Evolutionary conservation across 257 asterid genomes (phyloP).

Genomic region (Nicotiana paniculata): DNA sequence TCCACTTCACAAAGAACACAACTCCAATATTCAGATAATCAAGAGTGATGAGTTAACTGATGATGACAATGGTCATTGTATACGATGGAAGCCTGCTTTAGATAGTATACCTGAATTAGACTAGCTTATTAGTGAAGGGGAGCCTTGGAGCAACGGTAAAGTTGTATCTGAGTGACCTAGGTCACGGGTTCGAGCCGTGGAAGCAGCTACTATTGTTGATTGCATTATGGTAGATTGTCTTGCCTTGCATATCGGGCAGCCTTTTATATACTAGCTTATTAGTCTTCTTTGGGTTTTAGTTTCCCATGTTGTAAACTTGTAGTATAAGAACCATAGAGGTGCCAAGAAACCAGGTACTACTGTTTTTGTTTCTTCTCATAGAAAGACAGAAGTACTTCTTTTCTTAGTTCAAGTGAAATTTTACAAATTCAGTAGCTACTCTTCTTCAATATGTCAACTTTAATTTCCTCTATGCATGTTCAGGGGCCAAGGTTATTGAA

Average conservation of each 20-base stretch:
- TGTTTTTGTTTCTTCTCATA: no score
- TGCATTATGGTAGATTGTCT: no score
- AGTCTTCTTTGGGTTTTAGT: not conserved
- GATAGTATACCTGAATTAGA: not conserved
- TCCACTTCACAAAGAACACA: conserved; percentile 22
- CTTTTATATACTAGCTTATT: no score
- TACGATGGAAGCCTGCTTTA: conserved; percentile 11
- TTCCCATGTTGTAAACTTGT: not conserved
- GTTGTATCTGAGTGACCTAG: no score
- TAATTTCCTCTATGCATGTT: not conserved
- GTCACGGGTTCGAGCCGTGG: no score
- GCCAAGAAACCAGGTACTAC: not conserved
- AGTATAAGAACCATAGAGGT: not conserved
- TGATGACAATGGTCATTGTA: not conserved
- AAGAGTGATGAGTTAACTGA: not conserved
- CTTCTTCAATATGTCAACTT: not conserved
- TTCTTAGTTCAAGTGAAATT: not conserved
- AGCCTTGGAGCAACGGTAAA: no score
- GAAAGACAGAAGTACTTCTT: not conserved
- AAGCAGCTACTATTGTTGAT: no score
- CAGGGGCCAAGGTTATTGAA: no score
- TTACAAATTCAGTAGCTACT: not conserved
- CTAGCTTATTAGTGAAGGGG: no score
- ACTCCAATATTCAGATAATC: conserved; percentile 2
- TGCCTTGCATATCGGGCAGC: no score